Evolutionary conservation across 1,284 basidiomycete genomes (phyloP), one percentile per base, ranked within the genome.

Genomic region (Stygiomarasmius scandens): DNA sequence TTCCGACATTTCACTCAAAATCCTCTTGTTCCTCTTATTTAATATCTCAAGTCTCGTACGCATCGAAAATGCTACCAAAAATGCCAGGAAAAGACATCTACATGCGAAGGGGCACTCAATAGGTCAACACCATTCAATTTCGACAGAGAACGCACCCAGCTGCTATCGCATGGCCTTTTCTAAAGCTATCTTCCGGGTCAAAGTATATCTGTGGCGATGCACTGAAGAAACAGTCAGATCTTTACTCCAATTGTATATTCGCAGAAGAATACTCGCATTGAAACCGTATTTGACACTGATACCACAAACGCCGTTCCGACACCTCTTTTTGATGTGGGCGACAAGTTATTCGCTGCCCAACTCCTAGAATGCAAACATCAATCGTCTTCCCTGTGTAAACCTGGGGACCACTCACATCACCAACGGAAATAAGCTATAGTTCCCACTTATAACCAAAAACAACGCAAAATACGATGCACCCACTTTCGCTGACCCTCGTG

Each of bases 191-290:
- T 47, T 78, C 69, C 0, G 77, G 69, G 63, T 84, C 82, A 60
- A 83, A 83, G 60, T 84, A 83, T 6, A 84, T 73, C 64, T 84
- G 82, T n/a, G 82, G 82, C 1, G 80, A 79, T 0, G 81, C 82
- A 34, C 82, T 83, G 29, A 6, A 32, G 29, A 58, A 1, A 54
- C 36, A 54, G 11, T 49, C 9, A 27, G 52, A 10, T 12, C 29
- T 12, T 5, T 12, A 6, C 5, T 32, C 29, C 5, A 53, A 47
- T 44, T 51, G 52, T 25, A 54, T 23, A 58, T 49, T 29, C 19
- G 23, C 36, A 32, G 29, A 5, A 8, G 20, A 22, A 3, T 1
- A 69, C 78, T 59, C 51, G 82, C 81, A 83, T 83, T 8, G 81
- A 83, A 14, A 84, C 73, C 57, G 77, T 79, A 64, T 83, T 83